Percentiles rank a stretch among this genome's conserved stretches.
Conservation (phyloP, 2,329 filamentous ascomycete species). For the Xylaria polymorpha region DNA sequence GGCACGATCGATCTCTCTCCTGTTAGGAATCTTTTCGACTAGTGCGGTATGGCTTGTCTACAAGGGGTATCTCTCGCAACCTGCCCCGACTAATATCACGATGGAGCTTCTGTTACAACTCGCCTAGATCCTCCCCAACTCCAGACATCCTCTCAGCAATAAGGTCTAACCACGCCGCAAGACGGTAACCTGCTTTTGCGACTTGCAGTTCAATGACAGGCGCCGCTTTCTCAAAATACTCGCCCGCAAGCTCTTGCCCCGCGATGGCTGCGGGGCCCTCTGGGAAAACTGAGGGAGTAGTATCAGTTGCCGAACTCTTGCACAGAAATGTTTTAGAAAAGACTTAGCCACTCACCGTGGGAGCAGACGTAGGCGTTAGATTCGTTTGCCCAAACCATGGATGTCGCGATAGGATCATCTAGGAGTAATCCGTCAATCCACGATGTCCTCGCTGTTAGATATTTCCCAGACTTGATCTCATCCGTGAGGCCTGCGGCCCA, state of each 20-base stretch:
- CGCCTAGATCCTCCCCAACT: constrained; percentile 41
- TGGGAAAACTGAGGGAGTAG: constrained; percentile 63
- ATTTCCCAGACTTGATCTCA: constrained; percentile 68
- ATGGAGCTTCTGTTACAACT: constrained; percentile 48
- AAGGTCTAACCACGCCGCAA: constrained; percentile 74
- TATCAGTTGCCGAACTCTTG: constrained; percentile 30
- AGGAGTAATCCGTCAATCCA: constrained; percentile 71
- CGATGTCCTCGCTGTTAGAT: constrained; percentile 57
- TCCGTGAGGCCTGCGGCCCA: constrained; percentile 69
- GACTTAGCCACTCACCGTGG: constrained; percentile 60
- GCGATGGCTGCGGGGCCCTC: constrained; percentile 68
- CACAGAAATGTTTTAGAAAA: constrained; percentile 15
- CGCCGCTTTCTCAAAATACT: constrained; percentile 73
- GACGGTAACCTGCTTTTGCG: constrained; percentile 74
- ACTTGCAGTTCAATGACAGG: constrained; percentile 74
- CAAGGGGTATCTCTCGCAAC: constrained; percentile 8
- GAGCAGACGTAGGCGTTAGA: constrained; percentile 71
- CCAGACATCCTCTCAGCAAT: constrained; percentile 59
- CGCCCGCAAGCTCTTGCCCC: constrained; percentile 69
- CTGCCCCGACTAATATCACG: constrained; percentile 7
- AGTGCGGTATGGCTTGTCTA: not conserved
- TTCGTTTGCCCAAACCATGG: constrained; percentile 72
- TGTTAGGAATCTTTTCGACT: not conserved
- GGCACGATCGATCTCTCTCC: constrained; percentile 1
- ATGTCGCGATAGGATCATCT: constrained; percentile 64